Percentiles rank a stretch among this genome's conserved stretches.
Evolutionary conservation across 2,329 filamentous ascomycete genomes (phyloP).

Genomic region (Incumbomyces delicatus): DNA sequence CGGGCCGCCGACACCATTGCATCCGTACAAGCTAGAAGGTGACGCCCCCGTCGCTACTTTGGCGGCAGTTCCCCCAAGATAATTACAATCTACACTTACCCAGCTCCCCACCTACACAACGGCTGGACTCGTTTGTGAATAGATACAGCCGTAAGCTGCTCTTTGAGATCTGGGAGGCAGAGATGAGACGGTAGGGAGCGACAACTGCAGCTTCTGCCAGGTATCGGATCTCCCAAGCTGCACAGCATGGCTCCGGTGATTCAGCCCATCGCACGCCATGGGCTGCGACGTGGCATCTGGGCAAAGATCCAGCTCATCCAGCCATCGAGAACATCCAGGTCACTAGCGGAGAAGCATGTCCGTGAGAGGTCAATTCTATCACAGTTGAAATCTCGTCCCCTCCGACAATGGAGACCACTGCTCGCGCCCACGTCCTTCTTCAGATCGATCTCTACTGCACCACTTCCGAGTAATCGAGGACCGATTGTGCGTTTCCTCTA

Average conservation of each 20-base stretch:
- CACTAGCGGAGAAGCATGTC: conserved; percentile 18
- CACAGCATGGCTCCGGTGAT: conserved; percentile 15
- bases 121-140: no score
- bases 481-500: conserved; percentile 48
- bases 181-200: no score
- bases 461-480: conserved; percentile 25
- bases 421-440: not conserved
- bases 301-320: conserved; percentile 5
- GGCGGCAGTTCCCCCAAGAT: no score
- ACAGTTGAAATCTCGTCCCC: conserved; percentile 7
- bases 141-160: no score
- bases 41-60: no score
- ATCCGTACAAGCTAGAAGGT: no score
- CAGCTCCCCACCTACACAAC: no score
- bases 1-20: no score
- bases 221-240: not conserved
- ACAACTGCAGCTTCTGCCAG: no score
- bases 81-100: no score
- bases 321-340: conserved; percentile 19
- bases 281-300: not conserved
- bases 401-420: not conserved
- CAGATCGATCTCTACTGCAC: conserved; percentile 25
- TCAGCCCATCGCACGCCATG: not conserved
- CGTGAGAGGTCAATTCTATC: conserved; percentile 7
- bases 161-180: no score